These are phyloP conservation scores for Trichoderma sp. DNA, from an alignment of 2,329 filamentous ascomycete genomes.

Conservation along the genomic window DNA sequence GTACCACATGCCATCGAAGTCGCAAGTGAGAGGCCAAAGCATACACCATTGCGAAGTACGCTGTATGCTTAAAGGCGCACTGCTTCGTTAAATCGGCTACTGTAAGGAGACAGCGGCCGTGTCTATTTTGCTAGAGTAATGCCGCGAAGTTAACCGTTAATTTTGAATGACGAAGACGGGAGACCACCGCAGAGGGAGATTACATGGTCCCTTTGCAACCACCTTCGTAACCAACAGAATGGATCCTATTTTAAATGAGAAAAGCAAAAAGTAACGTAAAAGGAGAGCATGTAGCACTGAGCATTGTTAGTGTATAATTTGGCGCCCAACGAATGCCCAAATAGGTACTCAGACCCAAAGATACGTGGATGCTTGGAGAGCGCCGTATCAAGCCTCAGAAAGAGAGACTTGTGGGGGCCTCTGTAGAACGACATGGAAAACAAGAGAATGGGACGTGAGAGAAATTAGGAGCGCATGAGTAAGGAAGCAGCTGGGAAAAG, in stretches of 20 bases:
- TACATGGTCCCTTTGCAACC: neutral
- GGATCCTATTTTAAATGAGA: neutral
- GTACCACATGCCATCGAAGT: neutral
- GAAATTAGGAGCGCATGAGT: neutral
- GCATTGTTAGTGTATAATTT: conserved; percentile 2
- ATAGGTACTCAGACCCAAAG: neutral
- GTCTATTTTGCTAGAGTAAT: neutral
- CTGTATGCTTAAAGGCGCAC: neutral
- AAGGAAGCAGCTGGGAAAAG: neutral
- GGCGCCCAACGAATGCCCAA: conserved; percentile 13
- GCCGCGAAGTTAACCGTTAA: neutral
- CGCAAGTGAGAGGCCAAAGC: neutral
- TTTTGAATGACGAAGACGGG: neutral
- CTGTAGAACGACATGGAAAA: neutral
- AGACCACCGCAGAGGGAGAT: neutral
- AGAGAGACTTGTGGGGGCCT: neutral
- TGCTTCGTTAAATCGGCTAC: neutral
- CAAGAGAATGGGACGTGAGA: neutral
- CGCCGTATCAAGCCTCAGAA: neutral
- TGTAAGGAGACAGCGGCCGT: neutral
- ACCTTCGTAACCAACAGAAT: neutral
- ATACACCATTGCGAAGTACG: neutral
- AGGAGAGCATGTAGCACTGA: neutral
- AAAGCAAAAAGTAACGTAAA: neutral
- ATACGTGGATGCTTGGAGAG: conserved; percentile 16